These are phyloP conservation scores for Macrocybe gigantea DNA, from an alignment of 768 basidiomycete species.

Conservation along the genomic window DNA sequence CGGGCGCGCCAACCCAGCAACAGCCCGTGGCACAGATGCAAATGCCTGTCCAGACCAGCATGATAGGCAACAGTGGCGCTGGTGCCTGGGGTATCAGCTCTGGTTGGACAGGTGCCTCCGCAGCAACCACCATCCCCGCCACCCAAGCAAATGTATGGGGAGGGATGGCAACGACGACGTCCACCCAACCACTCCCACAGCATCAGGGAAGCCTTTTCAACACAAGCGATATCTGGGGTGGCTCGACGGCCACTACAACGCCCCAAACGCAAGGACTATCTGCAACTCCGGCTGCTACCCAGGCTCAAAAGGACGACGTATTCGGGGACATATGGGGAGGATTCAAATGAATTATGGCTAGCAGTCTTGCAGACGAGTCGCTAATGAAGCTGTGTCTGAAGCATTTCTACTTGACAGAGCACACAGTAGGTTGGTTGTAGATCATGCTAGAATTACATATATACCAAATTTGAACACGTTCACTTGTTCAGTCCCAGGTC, in stretches of 20 bases:
- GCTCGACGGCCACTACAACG: conserved; percentile 19
- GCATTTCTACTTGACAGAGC: no score
- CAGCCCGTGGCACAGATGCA: conserved; percentile 16
- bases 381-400: no score
- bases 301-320: conserved; percentile 65
- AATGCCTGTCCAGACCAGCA: conserved; percentile 32
- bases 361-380: no score
- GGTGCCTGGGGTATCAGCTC: conserved; percentile 65
- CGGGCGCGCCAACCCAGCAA: conserved; percentile 14
- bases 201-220: conserved; percentile 35
- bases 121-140: conserved; percentile 20
- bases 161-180: conserved; percentile 12
- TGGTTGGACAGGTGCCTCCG: conserved; percentile 48
- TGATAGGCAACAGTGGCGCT: conserved; percentile 48
- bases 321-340: conserved; percentile 85
- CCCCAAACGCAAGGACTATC: conserved; percentile 19
- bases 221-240: conserved; percentile 60
- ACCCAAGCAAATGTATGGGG: conserved; percentile 38
- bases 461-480: no score
- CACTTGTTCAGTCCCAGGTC: no score
- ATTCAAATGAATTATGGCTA: conserved; percentile 47
- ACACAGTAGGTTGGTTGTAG: no score
- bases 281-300: conserved; percentile 20
- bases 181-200: conserved; percentile 7
- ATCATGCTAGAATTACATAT: no score